phyloP scores from a whole-genome alignment of 176 grass and related monocot genomes.

The Ananas comosus region DNA sequence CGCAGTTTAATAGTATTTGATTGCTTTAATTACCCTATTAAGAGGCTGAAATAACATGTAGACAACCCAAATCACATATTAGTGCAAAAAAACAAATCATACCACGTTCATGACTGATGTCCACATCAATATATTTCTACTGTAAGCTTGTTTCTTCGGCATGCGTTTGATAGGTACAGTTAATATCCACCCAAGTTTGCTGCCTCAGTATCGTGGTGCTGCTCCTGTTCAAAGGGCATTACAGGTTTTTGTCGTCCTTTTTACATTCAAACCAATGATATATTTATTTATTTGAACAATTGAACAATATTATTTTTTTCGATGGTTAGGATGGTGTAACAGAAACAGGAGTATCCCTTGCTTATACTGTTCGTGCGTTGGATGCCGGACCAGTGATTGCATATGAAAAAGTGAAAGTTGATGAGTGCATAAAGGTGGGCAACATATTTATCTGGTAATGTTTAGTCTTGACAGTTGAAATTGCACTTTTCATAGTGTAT shows the following conservation, averaged over 20 bases:
- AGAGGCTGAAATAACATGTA: too few relatives aligned
- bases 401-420: conserved; percentile 52
- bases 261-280: conserved; percentile 7
- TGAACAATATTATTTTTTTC: conserved; percentile 16
- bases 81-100: too few relatives aligned
- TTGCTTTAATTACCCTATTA: too few relatives aligned
- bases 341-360: conserved; percentile 96
- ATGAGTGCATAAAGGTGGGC: conserved; percentile 70
- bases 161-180: conserved; percentile 48
- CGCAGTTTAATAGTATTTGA: too few relatives aligned
- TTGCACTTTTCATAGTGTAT: background rate
- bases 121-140: too few relatives aligned
- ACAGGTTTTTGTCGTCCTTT: conserved; percentile 41
- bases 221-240: conserved; percentile 97
- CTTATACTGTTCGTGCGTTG: conserved; percentile 77
- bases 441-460: background rate
- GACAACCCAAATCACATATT: too few relatives aligned
- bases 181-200: conserved; percentile 92
- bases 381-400: conserved; percentile 92
- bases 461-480: background rate
- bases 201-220: conserved; percentile 87
- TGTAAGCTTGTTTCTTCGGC: too few relatives aligned
- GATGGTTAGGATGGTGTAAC: conserved; percentile 66
- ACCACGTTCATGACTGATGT: too few relatives aligned
- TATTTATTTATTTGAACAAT: conserved; percentile 4